Evolutionary conservation across 1,139 yeast genomes (phyloP), one percentile per base, ranked within the genome.

Genomic region (Zygosaccharomyces sapae): DNA sequence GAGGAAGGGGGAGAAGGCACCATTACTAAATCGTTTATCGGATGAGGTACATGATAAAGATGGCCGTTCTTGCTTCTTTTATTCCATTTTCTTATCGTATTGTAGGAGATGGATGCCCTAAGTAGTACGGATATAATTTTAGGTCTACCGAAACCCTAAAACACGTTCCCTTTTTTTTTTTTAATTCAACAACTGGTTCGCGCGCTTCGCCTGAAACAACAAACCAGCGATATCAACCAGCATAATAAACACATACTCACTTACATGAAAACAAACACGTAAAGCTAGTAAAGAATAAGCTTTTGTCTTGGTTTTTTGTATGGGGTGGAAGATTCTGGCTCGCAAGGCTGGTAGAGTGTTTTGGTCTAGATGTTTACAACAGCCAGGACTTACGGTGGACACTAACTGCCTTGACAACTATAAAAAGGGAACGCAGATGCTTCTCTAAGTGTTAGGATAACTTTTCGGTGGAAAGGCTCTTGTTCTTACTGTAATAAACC

Each of bases 151-250:
- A 12, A 8, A 10, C 30, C 30, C n/a, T 27, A 27, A 27, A 8
- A 9, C 30, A 1, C n/a, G n/a, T n/a, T n/a, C n/a, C n/a, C n/a
- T n/a, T n/a, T n/a, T n/a, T n/a, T n/a, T n/a, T n/a, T n/a, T n/a
- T n/a, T n/a, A n/a, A n/a, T 27, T 27, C 30, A 27, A 9, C 10
- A 9, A 37, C 31, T 37, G 33, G 40, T 30, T 24, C 31, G 18
- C 31, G 6, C 31, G 22, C 12, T 16, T 37, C 40, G 40, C 19
- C 13, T 12, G 40, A 10, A 8, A 37, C 40, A 37, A 30, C 16
- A 16, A 16, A 16, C 16, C 16, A 37, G 40, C 40, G 30, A 37
- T 37, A 19, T 30, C 40, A 37, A 30, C 40, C 31, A 27, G 31
- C 31, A 27, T 6, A 9, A 16, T 16, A 16, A 24, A 36, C 27